phyloP scores from a whole-genome alignment of 345 rosid species.

The Eucalyptus leucophloia region DNA sequence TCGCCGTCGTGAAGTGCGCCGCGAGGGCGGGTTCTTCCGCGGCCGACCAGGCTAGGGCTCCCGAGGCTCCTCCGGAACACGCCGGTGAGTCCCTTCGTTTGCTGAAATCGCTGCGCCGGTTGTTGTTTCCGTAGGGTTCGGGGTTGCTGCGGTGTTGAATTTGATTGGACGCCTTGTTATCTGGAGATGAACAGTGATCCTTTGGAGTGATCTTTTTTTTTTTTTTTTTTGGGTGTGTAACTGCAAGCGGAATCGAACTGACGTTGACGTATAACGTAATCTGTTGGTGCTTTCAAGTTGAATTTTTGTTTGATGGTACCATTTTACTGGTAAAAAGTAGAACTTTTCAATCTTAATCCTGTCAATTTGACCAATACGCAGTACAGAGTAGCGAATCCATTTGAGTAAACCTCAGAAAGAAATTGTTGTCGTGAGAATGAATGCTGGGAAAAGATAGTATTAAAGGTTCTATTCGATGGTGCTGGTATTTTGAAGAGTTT shows the following conservation, averaged over 20 bases:
- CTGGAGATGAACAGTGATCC: background rate
- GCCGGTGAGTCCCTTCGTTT: constrained; percentile 18
- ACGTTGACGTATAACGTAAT: background rate
- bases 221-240: background rate
- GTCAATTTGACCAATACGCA: background rate
- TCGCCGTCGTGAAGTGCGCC: constrained; percentile 27
- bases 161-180: background rate
- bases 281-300: background rate
- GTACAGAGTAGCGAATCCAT: background rate
- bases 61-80: background rate
- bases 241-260: background rate
- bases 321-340: background rate
- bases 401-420: background rate
- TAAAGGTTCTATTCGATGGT: background rate
- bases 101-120: background rate
- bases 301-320: background rate
- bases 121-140: background rate
- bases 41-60: constrained; percentile 8
- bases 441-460: background rate
- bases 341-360: background rate
- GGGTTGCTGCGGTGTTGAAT: background rate
- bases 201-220: background rate
- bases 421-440: background rate
- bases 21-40: background rate
- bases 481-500: background rate